These are phyloP conservation scores for Jackrogersella multiformis DNA, from an alignment of 495 filamentous ascomycete genomes.

Conservation along the genomic window DNA sequence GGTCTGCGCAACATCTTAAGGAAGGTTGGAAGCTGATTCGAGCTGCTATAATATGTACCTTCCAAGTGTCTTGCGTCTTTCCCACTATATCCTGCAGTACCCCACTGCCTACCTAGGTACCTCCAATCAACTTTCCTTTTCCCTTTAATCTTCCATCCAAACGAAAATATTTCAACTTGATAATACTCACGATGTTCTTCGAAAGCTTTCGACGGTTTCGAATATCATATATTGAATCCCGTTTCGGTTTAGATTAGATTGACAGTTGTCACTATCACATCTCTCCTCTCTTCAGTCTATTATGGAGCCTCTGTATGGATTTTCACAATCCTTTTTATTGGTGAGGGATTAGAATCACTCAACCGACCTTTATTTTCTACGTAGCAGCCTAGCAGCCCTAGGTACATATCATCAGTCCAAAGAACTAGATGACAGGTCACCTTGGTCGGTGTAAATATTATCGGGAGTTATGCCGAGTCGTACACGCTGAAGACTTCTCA, in stretches of 20 bases:
- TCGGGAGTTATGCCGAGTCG: conserved; percentile 17
- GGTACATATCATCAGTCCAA: no score
- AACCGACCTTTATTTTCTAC: not conserved
- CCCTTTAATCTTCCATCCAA: not conserved
- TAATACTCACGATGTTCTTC: conserved; percentile 29
- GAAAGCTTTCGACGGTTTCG: not conserved
- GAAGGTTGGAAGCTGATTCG: no score
- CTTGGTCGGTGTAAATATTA: conserved; percentile 3
- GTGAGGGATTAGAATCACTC: conserved; percentile 13
- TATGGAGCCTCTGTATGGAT: no score
- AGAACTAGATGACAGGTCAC: conserved; percentile 14
- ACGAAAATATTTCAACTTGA: conserved; percentile 11
- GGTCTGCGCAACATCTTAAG: conserved; percentile 35
- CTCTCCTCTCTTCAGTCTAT: not conserved
- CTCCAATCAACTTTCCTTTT: conserved; percentile 10
- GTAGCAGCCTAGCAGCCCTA: no score
- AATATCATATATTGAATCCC: not conserved
- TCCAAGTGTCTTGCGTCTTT: no score
- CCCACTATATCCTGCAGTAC: conserved; percentile 19
- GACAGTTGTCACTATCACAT: not conserved
- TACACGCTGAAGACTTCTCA: not conserved
- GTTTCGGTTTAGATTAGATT: not conserved
- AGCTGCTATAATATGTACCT: no score
- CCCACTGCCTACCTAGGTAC: conserved; percentile 2
- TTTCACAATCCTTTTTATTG: no score